Evolutionary conservation across 768 basidiomycete genomes (phyloP), one percentile per base, ranked within the genome.

Genomic region (Asterophora lycoperdoides): DNA sequence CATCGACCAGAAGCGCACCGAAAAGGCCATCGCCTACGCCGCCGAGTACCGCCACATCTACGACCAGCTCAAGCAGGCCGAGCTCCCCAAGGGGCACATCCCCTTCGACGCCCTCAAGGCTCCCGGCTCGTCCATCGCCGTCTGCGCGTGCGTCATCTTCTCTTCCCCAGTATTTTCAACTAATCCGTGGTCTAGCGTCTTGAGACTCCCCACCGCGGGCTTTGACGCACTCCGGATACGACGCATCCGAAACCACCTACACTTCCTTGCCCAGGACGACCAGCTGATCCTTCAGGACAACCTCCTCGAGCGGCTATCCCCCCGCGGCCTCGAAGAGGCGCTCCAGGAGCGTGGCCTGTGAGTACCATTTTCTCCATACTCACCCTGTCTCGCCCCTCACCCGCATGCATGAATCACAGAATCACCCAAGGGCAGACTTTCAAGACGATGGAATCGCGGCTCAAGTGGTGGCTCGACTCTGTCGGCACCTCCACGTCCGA

Each of bases 301-400:
- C 26, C 56, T 66, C 28, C 69, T 71, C 1, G 62, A 66, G 18
- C 58, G 62, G 28, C 63, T 93, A 38, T 77, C 78, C 2, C 60
- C 68, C 15, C 68, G 70, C 3, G 85, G 84, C 54, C 68, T 90
- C 5, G 68, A 73, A 23, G 78, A 86, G 47, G 84, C 86, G 3
- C 71, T 92, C 11, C 70, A 77, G 50, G 89, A 90, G 63, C 82
- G 90, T 51, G 90, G 86, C 58, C 74, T 90, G 89, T 91, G 61
- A 61, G 86, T 74, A 14, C 13, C 40, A 49, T 41, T 26, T 4
- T 45, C 20, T 33, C 49, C 39, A 35, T 41, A 35, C 41, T 39
- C 17, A 11, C 32, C 30, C 42, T 18, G n/a, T 41, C 30, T 29
- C 30, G 29, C 29, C 26, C 19, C 6, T 18, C 30, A 8, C 46